Base-by-base conservation (phyloP, 805 yeast species). In the Suhomyces canberraensis region DNA sequence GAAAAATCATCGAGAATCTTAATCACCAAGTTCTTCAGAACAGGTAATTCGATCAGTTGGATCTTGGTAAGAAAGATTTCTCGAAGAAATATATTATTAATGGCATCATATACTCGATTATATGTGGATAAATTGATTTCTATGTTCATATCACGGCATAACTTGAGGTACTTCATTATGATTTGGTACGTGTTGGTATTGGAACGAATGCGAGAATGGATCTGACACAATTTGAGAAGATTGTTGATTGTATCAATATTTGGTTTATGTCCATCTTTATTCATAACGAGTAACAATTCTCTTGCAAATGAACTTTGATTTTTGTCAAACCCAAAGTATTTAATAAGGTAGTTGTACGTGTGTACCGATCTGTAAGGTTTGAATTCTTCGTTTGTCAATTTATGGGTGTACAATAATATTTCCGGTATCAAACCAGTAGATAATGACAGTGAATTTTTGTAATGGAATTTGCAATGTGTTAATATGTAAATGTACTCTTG, bases 291-390 rank as follows among this genome's bases (percentile, higher is more conserved):
- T 8, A 68, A 46, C 13, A 68, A 41, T 32, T 61, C 66, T 17
- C 70, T 43, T 4, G 72, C 67, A 48, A 68, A 67, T 11, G 61
- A 46, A 40, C 60, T 61, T 45, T 69, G 73, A 46, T 63, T 56
- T 43, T 67, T 67, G 32, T 52, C 59, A 40, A 35, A 55, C 7
- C 73, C 74, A 50, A 66, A 69, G 44, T 48, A 69, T 34, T 64
- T 51, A 37, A 69, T 67, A 16, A 68, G 50, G 36, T 56, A 56
- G 47, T 68, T 69, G 46, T 56, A 69, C 1, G 73, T 64, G 8
- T 61, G 55, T 4, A 53, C 61, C 3, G 65, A 56, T 21, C 73
- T 42, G 35, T 35, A 53, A 2, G 48, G 50, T 35, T 57, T 58
- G 48, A 49, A 65, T 29, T 52, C 45, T 3, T 39, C 42, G 36